Evolutionary conservation across 2,329 filamentous ascomycete species (phyloP).

Genomic region (Huntiella abstrusa): DNA sequence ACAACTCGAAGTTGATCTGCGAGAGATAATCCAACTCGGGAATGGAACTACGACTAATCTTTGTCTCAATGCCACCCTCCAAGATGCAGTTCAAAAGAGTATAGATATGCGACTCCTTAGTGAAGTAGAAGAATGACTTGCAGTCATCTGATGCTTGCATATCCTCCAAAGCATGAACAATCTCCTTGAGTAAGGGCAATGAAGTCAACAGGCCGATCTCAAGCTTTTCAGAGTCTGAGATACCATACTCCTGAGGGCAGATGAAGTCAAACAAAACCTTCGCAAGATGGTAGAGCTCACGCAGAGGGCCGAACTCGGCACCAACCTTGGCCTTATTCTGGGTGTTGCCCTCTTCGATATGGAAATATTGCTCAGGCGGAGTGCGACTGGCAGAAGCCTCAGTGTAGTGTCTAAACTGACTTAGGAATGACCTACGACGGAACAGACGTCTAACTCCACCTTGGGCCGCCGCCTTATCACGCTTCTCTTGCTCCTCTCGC

Average conservation of each 20-base stretch:
- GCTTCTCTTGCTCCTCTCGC: slow-evolving; percentile 22
- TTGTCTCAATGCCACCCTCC: slow-evolving; percentile 89
- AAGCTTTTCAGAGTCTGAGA: slow-evolving; percentile 89
- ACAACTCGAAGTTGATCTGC: slow-evolving; percentile 95
- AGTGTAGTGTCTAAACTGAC: slow-evolving; percentile 27
- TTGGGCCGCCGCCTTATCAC: slow-evolving; percentile 14
- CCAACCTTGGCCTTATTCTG: slow-evolving; percentile 66
- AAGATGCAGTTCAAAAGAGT: slow-evolving; percentile 95
- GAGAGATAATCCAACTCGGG: slow-evolving; percentile 94
- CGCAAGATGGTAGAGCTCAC: slow-evolving; percentile 80
- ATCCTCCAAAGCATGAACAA: slow-evolving; percentile 90
- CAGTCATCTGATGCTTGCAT: slow-evolving; percentile 88
- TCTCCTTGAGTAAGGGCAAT: slow-evolving; percentile 82
- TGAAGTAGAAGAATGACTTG: slow-evolving; percentile 97
- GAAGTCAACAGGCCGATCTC: slow-evolving; percentile 93
- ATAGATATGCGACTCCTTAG: slow-evolving; percentile 97
- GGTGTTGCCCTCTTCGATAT: slow-evolving; percentile 62
- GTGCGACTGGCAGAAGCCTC: slow-evolving; percentile 26
- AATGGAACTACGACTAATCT: slow-evolving; percentile 87
- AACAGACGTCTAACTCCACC: slow-evolving; percentile 31
- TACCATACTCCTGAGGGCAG: slow-evolving; percentile 94
- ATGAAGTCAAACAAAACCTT: slow-evolving; percentile 98
- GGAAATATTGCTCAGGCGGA: slow-evolving; percentile 62
- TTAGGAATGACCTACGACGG: slow-evolving; percentile 41
- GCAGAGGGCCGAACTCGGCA: slow-evolving; percentile 66